phyloP scores from a whole-genome alignment of 2,329 filamentous ascomycete species.

The Pezicula rhizophila region DNA sequence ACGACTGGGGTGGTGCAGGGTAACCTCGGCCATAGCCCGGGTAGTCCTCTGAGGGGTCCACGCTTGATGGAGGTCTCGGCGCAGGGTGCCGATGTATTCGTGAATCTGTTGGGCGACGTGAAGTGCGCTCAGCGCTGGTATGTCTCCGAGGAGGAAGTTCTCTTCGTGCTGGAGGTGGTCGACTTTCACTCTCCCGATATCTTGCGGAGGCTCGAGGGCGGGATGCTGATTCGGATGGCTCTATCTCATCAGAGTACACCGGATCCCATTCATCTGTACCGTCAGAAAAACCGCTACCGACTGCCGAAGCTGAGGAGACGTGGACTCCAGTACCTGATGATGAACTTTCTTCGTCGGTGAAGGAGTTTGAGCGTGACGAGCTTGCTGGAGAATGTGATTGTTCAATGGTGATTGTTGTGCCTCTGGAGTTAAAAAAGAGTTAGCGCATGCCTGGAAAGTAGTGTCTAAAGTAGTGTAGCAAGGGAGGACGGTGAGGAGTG shows the following conservation, averaged over 20 bases:
- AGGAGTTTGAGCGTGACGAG: slow-evolving; percentile 23
- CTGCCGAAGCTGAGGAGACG: slow-evolving; percentile 26
- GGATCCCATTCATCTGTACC: slow-evolving; percentile 28
- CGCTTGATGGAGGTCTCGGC: slow-evolving; percentile 52
- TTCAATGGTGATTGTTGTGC: slow-evolving; percentile 21
- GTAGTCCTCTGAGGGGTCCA: slow-evolving; percentile 62
- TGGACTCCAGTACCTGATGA: slow-evolving; percentile 25
- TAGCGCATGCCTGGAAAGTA: slow-evolving; percentile 8
- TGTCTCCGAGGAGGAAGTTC: slow-evolving; percentile 32
- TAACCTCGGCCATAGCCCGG: slow-evolving; percentile 37
- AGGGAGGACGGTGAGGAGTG: slow-evolving; percentile 4
- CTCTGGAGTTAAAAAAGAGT: slow-evolving; percentile 4
- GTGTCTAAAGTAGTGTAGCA: slow-evolving; percentile 2
- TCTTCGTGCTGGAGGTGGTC: slow-evolving; percentile 32
- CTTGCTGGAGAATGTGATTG: slow-evolving; percentile 12
- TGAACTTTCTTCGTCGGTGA: slow-evolving; percentile 24
- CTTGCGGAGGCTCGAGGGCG: slow-evolving; percentile 17
- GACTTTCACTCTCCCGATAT: slow-evolving; percentile 24
- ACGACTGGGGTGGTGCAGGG: slow-evolving; percentile 25
- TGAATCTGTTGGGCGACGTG: slow-evolving; percentile 30
- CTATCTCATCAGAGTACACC: slow-evolving; percentile 42
- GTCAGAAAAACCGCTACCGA: slow-evolving; percentile 33
- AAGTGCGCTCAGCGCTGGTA: slow-evolving; percentile 28
- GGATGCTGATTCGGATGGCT: slow-evolving; percentile 55
- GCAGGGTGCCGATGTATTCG: slow-evolving; percentile 36